These are phyloP conservation scores for Talaromyces thailandensis DNA, from an alignment of 495 filamentous ascomycete species.

Conservation along the genomic window DNA sequence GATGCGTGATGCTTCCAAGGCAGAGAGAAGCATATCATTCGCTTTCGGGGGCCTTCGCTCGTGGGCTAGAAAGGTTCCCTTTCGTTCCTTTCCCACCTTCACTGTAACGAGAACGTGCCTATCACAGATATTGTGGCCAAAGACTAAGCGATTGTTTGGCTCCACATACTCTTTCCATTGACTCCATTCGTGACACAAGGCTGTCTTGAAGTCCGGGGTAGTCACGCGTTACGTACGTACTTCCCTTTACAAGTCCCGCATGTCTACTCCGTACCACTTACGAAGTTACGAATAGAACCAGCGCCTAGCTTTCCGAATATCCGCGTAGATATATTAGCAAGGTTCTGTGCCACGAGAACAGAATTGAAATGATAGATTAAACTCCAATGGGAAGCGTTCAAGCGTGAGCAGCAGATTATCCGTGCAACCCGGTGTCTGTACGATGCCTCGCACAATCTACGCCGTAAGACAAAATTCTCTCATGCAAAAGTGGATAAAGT, in stretches of 20 bases:
- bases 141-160: not conserved
- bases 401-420: not conserved
- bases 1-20: not conserved
- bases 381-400: not conserved
- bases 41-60: not conserved
- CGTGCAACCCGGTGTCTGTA: not conserved
- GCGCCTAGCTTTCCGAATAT: slow-evolving; percentile 1
- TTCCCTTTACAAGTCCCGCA: not conserved
- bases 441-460: not conserved
- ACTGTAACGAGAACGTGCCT: not conserved
- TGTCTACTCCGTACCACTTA: not conserved
- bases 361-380: not conserved
- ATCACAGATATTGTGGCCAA: not conserved
- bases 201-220: not conserved
- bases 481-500: not conserved
- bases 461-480: not conserved
- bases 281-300: no score
- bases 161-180: not conserved
- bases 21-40: not conserved
- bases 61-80: not conserved
- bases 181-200: not conserved
- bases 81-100: not conserved
- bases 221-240: not conserved
- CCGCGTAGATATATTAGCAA: not conserved
- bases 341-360: not conserved